phyloP scores from a whole-genome alignment of 441 rosid species.

The Hura crepitans region DNA sequence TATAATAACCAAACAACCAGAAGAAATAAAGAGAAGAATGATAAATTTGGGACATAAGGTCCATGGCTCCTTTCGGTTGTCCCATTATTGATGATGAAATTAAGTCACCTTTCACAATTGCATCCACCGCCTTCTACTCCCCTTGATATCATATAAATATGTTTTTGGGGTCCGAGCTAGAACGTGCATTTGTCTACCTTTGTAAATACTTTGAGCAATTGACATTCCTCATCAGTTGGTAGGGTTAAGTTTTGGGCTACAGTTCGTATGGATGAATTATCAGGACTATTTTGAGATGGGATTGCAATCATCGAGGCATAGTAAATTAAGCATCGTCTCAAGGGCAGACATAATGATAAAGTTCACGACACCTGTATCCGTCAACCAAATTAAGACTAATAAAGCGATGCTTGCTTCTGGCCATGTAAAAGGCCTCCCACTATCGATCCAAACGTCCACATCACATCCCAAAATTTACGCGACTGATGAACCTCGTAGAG shows the following conservation, averaged over 20 bases:
- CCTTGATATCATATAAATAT: not conserved
- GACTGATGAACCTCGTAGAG: too few species aligned
- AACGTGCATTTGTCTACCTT: not conserved
- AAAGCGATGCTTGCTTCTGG: too few species aligned
- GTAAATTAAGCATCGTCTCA: too few species aligned
- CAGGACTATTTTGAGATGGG: too few species aligned
- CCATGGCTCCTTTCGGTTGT: constrained; percentile 35
- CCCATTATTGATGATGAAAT: constrained; percentile 28
- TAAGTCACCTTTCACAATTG: constrained; percentile 32
- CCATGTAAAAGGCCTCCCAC: too few species aligned
- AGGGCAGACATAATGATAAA: too few species aligned
- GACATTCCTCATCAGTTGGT: not conserved
- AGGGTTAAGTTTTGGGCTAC: not conserved
- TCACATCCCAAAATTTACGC: too few species aligned
- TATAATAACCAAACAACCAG: constrained; percentile 38
- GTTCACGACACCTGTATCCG: too few species aligned
- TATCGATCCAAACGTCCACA: too few species aligned
- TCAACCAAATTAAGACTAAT: too few species aligned
- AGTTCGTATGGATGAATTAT: too few species aligned
- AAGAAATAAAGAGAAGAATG: constrained; percentile 17
- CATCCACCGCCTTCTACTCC: constrained; percentile 19
- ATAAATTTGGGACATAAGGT: constrained; percentile 31
- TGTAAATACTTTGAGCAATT: constrained; percentile 1
- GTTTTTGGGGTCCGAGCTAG: constrained; percentile 3
- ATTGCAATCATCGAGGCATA: too few species aligned